Percentiles rank a stretch among this genome's conserved stretches.
These are phyloP conservation scores for Stentor coeruleus DNA, from an alignment of 73 alveolate genomes.

Conservation along the genomic window DNA sequence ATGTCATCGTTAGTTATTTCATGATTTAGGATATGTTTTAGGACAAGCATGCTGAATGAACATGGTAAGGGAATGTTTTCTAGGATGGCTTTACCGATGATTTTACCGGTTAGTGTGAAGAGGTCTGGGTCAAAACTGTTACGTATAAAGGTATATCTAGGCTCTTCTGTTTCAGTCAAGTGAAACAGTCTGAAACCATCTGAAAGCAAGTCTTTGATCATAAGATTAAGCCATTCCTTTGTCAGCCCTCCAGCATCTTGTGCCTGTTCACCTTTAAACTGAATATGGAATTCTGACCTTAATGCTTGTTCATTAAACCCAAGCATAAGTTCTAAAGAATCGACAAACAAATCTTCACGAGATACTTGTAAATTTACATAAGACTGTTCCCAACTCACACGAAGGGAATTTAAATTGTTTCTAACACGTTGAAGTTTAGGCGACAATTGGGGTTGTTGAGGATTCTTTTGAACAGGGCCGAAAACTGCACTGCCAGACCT, in stretches of 20 bases:
- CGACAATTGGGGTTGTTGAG: too few relatives aligned
- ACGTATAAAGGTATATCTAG: slow-evolving; percentile 10
- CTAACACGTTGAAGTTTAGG: too few relatives aligned
- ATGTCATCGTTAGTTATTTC: slow-evolving; percentile 60
- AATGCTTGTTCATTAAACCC: slow-evolving; percentile 45
- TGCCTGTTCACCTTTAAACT: slow-evolving; percentile 60
- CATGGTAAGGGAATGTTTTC: slow-evolving; percentile 82
- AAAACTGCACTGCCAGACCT: too few relatives aligned
- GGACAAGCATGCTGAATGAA: slow-evolving; percentile 68
- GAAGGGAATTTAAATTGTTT: too few relatives aligned
- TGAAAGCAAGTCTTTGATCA: slow-evolving; percentile 53
- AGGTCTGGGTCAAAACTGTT: neutral
- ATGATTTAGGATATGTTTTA: slow-evolving; percentile 71
- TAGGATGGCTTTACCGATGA: slow-evolving; percentile 75
- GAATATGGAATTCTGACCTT: slow-evolving; percentile 62
- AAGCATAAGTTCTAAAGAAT: slow-evolving; percentile 45
- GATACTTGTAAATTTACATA: neutral
- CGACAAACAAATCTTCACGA: slow-evolving; percentile 64
- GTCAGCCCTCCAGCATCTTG: slow-evolving; percentile 81
- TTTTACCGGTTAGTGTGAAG: slow-evolving; percentile 63
- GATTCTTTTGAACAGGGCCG: too few relatives aligned
- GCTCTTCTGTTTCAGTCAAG: slow-evolving; percentile 51
- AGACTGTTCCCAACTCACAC: too few relatives aligned
- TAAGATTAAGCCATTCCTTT: slow-evolving; percentile 67
- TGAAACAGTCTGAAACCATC: slow-evolving; percentile 55